These are phyloP conservation scores for Kentomonas sorsogonicus DNA, from an alignment of 208 protist species.

Conservation along the genomic window DNA sequence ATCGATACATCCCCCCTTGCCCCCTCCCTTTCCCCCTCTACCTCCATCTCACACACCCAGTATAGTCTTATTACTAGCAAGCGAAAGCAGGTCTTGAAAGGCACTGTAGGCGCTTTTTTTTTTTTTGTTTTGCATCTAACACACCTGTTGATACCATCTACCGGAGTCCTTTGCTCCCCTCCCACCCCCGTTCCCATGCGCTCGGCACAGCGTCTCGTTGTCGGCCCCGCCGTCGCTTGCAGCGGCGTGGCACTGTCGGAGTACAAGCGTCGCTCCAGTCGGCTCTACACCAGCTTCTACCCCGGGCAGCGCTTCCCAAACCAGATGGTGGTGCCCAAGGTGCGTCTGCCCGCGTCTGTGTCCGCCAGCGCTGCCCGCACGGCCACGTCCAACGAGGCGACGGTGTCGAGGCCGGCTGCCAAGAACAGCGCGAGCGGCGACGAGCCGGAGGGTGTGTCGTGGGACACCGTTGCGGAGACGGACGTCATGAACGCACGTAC, in stretches of 20 bases:
- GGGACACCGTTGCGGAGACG: constrained; percentile 51
- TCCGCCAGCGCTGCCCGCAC: constrained; percentile 1
- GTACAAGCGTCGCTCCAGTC: constrained; percentile 54
- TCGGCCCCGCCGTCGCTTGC: background rate
- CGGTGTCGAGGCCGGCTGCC: background rate
- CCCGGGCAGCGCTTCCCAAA: constrained; percentile 63
- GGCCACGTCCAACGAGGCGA: background rate
- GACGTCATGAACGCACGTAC: constrained; percentile 44
- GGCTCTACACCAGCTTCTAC: constrained; percentile 87
- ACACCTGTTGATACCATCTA: no score
- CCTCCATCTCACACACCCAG: no score
- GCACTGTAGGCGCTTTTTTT: no score
- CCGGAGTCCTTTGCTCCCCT: background rate
- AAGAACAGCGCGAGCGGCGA: constrained; percentile 2
- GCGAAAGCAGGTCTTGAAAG: no score
- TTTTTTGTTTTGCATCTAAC: no score
- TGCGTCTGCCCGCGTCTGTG: constrained; percentile 47
- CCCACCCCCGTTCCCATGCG: background rate
- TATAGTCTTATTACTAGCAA: no score
- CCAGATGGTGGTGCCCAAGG: constrained; percentile 58
- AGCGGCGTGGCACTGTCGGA: constrained; percentile 16
- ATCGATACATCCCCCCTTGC: constrained; percentile 4
- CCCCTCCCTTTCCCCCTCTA: no score
- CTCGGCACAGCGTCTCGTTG: background rate
- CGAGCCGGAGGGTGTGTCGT: constrained; percentile 33